Evolutionary conservation across 129 eudicot species (phyloP), one percentile per base, ranked within the genome.

Genomic region (Lactuca saligna): DNA sequence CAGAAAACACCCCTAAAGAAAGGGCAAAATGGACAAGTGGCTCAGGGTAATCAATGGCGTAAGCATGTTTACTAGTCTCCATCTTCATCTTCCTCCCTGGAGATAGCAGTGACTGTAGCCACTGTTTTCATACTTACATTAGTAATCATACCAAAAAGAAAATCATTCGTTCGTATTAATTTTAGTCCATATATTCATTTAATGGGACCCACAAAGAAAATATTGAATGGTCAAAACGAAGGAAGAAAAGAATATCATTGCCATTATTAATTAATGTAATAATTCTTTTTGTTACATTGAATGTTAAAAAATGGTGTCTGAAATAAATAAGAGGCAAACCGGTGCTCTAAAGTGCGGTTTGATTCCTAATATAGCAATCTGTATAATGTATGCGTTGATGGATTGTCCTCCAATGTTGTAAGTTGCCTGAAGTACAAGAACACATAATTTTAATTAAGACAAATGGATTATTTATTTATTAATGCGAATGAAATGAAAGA

Each of bases 21-120:
- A 90, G 88, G 25, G 95, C 91, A 68, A 90, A 90, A 81, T 87
- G 97, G 75, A 90, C 91, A 54, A 87, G 95, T 16, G 95, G 95
- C 66, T 90, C 97, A 0, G 97, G 87, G 78, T 90, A 90, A 35
- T 90, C 95, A 17, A 90, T 81, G 66, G 95, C 80, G 29, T 71
- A 87, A 15, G 67, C 54, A 72, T 90, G 97, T 32, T 61, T 78
- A 54, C 64, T 49, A 35, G 70, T 75, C 68, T 79, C 82, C 13
- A 66, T 57, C 80, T 84, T 82, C 25, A 85, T 62, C 88, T 87
- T 90, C 84, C 89, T 85, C 35, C 90, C 92, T 33, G 95, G 91
- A 77, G 91, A 82, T 50, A 90, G 69, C 79, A 90, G 82, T 63
- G 87, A 70, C 81, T 85, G 91, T 51, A 90, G 82, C 95, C 97